Evolutionary conservation across 2,329 filamentous ascomycete genomes (phyloP).

Genomic region (Pestalotiopsis sp.): DNA sequence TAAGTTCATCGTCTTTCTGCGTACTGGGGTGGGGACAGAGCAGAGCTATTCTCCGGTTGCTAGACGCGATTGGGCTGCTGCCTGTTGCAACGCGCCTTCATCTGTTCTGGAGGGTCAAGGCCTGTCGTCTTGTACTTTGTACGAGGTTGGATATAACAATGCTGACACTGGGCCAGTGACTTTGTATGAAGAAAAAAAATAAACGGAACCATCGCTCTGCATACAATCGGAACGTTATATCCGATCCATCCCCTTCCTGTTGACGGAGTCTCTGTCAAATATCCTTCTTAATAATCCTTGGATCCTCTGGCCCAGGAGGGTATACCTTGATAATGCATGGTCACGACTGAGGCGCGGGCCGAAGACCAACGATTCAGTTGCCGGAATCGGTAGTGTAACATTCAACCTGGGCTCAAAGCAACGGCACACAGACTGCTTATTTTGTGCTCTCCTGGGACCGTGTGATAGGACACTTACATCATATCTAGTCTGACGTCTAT

Average conservation of each 20-base stretch:
- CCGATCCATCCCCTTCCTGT: not conserved
- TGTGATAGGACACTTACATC: not conserved
- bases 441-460: not conserved
- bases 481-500: not conserved
- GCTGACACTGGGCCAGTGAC: too few relatives aligned
- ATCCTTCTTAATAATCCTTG: not conserved
- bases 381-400: too few relatives aligned
- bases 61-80: too few relatives aligned
- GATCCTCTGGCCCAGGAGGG: not conserved
- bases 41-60: too few relatives aligned
- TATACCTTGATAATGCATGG: not conserved
- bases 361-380: not conserved
- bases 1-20: not conserved
- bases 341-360: not conserved
- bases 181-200: not conserved
- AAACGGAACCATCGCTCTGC: not conserved
- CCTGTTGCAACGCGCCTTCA: too few relatives aligned
- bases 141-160: too few relatives aligned
- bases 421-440: not conserved
- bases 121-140: too few relatives aligned
- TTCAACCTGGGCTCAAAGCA: too few relatives aligned
- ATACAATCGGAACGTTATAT: not conserved
- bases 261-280: not conserved
- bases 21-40: too few relatives aligned
- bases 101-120: too few relatives aligned